A percentile compares a stretch with the other conserved stretches of the same genome.
These are phyloP conservation scores for Yamadazyma takamatsuzukensis DNA, from an alignment of 805 yeast genomes.

Conservation along the genomic window DNA sequence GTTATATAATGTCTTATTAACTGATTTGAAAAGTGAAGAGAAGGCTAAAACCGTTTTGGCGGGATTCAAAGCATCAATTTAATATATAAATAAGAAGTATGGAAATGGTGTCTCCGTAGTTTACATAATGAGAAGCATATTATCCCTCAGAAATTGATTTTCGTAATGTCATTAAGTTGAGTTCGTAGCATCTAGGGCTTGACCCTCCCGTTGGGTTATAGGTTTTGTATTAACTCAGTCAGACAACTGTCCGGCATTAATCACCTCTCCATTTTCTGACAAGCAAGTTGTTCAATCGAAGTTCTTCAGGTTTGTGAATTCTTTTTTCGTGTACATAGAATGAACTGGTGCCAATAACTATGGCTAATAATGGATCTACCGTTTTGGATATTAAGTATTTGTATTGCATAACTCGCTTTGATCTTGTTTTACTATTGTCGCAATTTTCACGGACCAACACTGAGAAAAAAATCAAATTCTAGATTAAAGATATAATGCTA, in stretches of 20 bases:
- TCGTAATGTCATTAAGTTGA: too few relatives aligned
- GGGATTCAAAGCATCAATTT: constrained; percentile 14
- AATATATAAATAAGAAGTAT: too few relatives aligned
- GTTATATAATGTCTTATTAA: constrained; percentile 30
- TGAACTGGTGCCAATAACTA: constrained; percentile 58
- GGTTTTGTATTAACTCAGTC: too few relatives aligned
- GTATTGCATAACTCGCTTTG: constrained; percentile 26
- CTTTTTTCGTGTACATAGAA: constrained; percentile 63
- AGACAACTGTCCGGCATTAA: too few relatives aligned
- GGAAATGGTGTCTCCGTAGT: too few relatives aligned
- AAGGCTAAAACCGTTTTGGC: constrained; percentile 16
- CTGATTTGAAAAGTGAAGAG: constrained; percentile 27
- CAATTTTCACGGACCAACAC: too few relatives aligned
- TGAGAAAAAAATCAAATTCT: too few relatives aligned
- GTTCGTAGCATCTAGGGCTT: too few relatives aligned
- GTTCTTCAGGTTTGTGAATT: constrained; percentile 56
- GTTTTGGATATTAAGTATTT: constrained; percentile 51
- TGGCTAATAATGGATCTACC: constrained; percentile 63
- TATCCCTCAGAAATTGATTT: too few relatives aligned
- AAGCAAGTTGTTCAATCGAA: constrained; percentile 52
- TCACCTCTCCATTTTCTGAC: constrained; percentile 2
- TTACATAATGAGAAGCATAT: too few relatives aligned
- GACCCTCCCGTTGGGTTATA: too few relatives aligned
- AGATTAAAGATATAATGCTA: too few relatives aligned
- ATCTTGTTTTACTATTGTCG: background rate